phyloP scores from a whole-genome alignment of 305 asterid genomes.

The Petunia hybrid region DNA sequence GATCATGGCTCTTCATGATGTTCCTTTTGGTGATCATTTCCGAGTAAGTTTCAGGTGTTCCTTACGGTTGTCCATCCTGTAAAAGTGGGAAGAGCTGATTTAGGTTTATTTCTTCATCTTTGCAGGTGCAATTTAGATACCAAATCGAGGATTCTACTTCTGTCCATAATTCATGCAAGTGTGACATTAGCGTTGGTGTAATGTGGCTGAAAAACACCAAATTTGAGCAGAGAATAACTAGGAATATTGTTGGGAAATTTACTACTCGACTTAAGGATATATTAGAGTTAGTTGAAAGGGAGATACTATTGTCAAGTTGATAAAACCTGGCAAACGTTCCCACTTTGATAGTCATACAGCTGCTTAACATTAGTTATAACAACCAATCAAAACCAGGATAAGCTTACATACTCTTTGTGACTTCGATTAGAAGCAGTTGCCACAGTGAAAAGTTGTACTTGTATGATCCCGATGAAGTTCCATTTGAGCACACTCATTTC shows the following conservation, averaged over 20 bases:
- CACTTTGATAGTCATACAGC: not conserved
- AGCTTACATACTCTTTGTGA: not conserved
- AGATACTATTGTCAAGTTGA: constrained; percentile 53
- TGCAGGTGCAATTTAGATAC: constrained; percentile 74
- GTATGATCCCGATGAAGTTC: too few relatives aligned
- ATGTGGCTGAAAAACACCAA: constrained; percentile 70
- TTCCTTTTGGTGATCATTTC: constrained; percentile 74
- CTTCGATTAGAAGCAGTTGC: not conserved
- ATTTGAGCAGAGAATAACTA: constrained; percentile 70
- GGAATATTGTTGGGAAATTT: constrained; percentile 61
- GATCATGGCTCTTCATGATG: constrained; percentile 71
- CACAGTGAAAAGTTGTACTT: not conserved
- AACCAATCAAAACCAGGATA: not conserved
- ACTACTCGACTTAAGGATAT: constrained; percentile 62
- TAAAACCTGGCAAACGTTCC: constrained; percentile 23
- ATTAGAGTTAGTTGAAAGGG: constrained; percentile 62
- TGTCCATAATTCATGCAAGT: constrained; percentile 60
- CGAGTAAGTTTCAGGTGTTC: constrained; percentile 55
- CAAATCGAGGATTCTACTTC: constrained; percentile 52
- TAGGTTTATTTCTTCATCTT: not conserved
- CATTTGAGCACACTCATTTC: too few relatives aligned
- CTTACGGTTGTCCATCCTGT: not conserved
- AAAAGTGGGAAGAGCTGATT: not conserved
- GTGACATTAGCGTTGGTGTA: constrained; percentile 65
- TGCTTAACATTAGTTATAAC: not conserved